Evolutionary conservation across 352 stramenopile genomes (phyloP).

Genomic region (Saprolegnia parasitica): DNA sequence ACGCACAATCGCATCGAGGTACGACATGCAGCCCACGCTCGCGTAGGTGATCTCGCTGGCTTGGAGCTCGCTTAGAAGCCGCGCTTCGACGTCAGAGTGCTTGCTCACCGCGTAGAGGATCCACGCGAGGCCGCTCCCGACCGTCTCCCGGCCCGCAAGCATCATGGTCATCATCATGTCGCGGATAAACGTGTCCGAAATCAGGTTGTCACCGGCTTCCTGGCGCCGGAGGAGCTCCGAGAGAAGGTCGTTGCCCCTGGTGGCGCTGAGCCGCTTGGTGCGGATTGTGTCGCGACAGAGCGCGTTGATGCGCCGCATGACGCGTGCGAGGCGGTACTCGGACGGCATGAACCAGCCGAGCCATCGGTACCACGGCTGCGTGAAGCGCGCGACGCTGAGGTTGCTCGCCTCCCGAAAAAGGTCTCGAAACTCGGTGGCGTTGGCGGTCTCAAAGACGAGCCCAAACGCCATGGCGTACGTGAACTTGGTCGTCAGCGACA

Average conservation of each 20-base stretch:
- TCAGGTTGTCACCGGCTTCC: not conserved
- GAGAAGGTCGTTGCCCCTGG: not conserved
- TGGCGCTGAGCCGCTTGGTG: not conserved
- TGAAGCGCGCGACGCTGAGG: constrained; percentile 41
- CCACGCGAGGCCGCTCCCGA: constrained; percentile 3
- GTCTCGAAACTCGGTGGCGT: not conserved
- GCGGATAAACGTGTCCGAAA: not conserved
- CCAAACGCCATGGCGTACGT: constrained; percentile 3
- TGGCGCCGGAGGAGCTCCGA: constrained; percentile 8
- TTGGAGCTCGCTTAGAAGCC: not conserved
- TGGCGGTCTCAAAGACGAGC: not conserved
- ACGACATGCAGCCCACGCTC: constrained; percentile 53
- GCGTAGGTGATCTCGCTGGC: constrained; percentile 42
- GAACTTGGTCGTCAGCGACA: constrained; percentile 2
- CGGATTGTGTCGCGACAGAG: not conserved
- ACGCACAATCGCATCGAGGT: constrained; percentile 55
- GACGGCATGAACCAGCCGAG: constrained; percentile 56
- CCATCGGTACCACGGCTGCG: constrained; percentile 63
- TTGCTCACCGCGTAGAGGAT: not conserved
- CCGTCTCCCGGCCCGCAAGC: constrained; percentile 2
- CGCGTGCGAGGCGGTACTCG: constrained; percentile 36
- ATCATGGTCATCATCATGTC: constrained; percentile 12
- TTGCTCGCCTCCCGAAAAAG: constrained; percentile 37
- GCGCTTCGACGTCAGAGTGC: not conserved
- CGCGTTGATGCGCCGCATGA: constrained; percentile 35